Conservation (phyloP, 73 alveolate species). For the Tetrahymena thermophila region DNA sequence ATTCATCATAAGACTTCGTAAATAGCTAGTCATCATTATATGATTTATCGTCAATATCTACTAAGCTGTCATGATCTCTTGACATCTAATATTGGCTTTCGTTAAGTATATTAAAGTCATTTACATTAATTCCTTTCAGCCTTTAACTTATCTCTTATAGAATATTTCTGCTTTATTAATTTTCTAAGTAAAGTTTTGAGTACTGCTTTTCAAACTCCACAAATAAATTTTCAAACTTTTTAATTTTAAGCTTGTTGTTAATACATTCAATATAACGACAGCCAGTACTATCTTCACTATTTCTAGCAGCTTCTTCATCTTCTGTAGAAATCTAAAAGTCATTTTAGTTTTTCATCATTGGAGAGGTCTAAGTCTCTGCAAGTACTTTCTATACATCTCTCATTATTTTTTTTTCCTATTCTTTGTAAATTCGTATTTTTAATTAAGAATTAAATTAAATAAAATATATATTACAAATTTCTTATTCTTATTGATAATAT, state of each 20-base stretch:
- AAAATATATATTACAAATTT: background rate
- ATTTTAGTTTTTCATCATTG: background rate
- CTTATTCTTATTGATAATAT: background rate
- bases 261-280: background rate
- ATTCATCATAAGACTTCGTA: background rate
- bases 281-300: background rate
- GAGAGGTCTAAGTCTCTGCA: background rate
- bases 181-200: background rate
- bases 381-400: background rate
- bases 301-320: background rate
- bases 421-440: background rate
- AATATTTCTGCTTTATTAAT: background rate
- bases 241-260: background rate
- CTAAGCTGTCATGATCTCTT: background rate
- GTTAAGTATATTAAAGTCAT: background rate
- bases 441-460: too few relatives aligned
- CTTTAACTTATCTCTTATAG: background rate
- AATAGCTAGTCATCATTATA: background rate
- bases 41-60: background rate
- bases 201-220: background rate
- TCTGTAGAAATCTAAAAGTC: background rate
- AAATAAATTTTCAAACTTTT: background rate
- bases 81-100: background rate
- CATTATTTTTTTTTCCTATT: background rate
- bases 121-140: background rate